A percentile compares a stretch with the other conserved stretches of the same genome.
Conservation (phyloP, 306 rosid genomes). For the Castanea mollissima region DNA sequence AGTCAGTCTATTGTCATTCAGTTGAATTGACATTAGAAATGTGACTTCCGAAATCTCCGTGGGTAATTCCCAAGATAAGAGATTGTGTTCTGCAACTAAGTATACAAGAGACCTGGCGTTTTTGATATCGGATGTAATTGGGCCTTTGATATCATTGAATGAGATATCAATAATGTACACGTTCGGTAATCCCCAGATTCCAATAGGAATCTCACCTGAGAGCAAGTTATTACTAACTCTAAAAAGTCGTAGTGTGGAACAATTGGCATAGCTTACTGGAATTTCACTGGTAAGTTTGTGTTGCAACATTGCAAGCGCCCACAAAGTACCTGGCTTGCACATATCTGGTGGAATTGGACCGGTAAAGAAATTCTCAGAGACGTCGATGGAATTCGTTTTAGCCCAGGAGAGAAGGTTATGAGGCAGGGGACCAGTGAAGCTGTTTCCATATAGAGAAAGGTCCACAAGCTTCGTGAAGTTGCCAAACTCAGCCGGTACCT, state of each 20-base stretch:
- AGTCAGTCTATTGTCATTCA: no score
- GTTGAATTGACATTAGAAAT: no score
- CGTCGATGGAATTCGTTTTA: no score
- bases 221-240: constrained; percentile 72
- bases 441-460: no score
- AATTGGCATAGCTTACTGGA: constrained; percentile 54
- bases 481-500: no score
- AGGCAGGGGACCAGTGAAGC: no score
- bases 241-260: constrained; percentile 45
- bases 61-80: constrained; percentile 49
- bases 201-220: constrained; percentile 56
- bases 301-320: constrained; percentile 41
- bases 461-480: no score
- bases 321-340: constrained; percentile 69
- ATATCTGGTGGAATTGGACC: constrained; percentile 25
- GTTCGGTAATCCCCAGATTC: constrained; percentile 75
- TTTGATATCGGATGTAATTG: constrained; percentile 46
- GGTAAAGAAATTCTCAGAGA: no score
- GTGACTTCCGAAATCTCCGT: constrained; percentile 51
- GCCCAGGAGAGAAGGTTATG: no score
- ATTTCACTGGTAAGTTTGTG: constrained; percentile 76
- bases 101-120: constrained; percentile 46
- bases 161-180: constrained; percentile 52
- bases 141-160: constrained; percentile 53
- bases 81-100: constrained; percentile 7